Evolutionary conservation across 225 moss, liverwort and hornwort genomes (phyloP), one percentile per base, ranked within the genome.

Genomic region (Lunularia cruciata): DNA sequence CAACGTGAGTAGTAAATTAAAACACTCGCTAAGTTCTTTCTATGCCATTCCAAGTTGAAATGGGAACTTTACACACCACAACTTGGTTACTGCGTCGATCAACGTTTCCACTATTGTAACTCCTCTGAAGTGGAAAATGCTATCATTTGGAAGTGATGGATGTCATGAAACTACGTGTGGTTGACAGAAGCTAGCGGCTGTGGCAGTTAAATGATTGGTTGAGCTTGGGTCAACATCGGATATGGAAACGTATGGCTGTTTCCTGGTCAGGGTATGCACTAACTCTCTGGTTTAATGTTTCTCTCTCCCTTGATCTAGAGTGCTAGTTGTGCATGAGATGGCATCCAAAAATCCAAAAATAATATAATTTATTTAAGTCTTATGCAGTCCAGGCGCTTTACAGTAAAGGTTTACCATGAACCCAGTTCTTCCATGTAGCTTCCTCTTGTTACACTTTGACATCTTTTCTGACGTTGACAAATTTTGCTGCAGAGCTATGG

Each of bases 211-310:
- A 98, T 72, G 96, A 98, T 38, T 98, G 89, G 90, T 77, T 98
- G 66, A 89, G 87, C 65, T 70, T 98, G 43, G 96, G 96, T 22
- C 87, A 91, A 68, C 96, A 98, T 71, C 86, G 91, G 10, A 82
- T 98, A 36, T 98, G 96, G 96, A 98, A 98, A 83, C 87, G 96
- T 26, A 98, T 98, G 96, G 79, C 89, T 33, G 96, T 98, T 36
- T 76, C 98, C 0, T 98, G 98, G 98, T 87, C 90, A 16, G 87
- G 89, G 53, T 85, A 73, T 22, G 79, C 57, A 31, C 34, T 61
- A 59, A 65, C 31, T 45, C 49, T 67, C 26, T 25, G 27, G 8
- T 26, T 15, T 22, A 13, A 40, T 26, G 1, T 13, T 37, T 38
- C 60, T 38, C 38, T 20, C 60, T 36, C 9, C 38, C n/a, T n/a